Evolutionary conservation across 495 filamentous ascomycete species (phyloP).

Genomic region (Emericellopsis terricola): DNA sequence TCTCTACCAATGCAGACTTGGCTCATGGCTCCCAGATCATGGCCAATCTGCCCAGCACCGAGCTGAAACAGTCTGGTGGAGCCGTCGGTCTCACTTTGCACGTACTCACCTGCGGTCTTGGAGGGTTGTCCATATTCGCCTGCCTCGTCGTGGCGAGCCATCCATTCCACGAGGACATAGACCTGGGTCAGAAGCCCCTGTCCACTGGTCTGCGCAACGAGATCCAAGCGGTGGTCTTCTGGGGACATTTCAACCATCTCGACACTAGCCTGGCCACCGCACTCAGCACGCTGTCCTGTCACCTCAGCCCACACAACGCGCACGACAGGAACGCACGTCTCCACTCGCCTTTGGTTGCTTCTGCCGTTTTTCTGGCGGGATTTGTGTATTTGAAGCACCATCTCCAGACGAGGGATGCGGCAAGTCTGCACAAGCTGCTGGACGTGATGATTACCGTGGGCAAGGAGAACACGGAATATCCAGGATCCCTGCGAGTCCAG

Average conservation of each 20-base stretch:
- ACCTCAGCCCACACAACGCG: not conserved
- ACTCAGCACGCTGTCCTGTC: not conserved
- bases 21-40: too few species aligned
- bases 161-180: not conserved
- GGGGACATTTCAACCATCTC: not conserved
- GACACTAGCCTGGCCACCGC: not conserved
- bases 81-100: not conserved
- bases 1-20: too few species aligned
- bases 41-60: too few species aligned
- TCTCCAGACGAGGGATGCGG: not conserved
- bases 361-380: not conserved
- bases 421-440: not conserved
- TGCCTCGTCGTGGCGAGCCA: not conserved
- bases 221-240: too few species aligned
- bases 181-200: not conserved
- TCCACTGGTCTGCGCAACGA: too few species aligned
- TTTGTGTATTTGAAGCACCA: not conserved
- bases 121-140: not conserved
- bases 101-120: not conserved
- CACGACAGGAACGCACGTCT: not conserved
- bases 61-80: not conserved
- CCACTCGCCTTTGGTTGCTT: not conserved
- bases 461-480: constrained; percentile 2
- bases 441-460: not conserved
- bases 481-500: too few species aligned